These are phyloP conservation scores for Xanthoconium separans DNA, from an alignment of 1,284 basidiomycete genomes.

Conservation along the genomic window DNA sequence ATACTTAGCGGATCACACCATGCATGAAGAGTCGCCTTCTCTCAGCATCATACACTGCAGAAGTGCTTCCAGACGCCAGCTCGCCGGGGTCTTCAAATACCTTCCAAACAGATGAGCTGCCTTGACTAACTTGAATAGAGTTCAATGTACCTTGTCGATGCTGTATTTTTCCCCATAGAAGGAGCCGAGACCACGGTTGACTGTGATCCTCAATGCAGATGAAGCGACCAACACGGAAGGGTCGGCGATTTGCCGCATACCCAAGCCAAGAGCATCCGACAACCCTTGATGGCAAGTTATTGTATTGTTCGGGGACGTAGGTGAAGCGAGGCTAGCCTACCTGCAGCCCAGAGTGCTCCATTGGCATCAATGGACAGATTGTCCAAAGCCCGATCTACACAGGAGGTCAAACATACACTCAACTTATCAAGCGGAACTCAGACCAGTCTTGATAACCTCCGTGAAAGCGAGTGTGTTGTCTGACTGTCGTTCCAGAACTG, in stretches of 20 bases:
- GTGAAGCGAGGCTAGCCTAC: constrained; percentile 31
- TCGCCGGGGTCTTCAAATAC: constrained; percentile 65
- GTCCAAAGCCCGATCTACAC: constrained; percentile 48
- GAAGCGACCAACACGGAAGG: constrained; percentile 42
- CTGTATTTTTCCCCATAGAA: constrained; percentile 67
- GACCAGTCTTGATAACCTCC: constrained; percentile 48
- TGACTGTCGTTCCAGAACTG: constrained; percentile 51
- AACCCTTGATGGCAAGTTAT: constrained; percentile 25
- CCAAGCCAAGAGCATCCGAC: constrained; percentile 26
- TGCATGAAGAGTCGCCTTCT: constrained; percentile 53
- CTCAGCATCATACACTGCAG: constrained; percentile 50
- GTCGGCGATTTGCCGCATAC: constrained; percentile 39
- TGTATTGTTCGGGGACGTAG: constrained; percentile 1
- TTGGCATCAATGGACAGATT: constrained; percentile 56
- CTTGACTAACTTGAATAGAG: neutral
- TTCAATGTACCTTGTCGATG: constrained; percentile 50
- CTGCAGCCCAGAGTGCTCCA: constrained; percentile 58
- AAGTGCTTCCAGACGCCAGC: constrained; percentile 52
- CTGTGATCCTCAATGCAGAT: constrained; percentile 50
- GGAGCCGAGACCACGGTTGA: constrained; percentile 47
- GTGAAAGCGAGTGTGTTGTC: constrained; percentile 53
- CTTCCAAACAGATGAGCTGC: constrained; percentile 32
- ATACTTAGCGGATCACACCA: too few species aligned
- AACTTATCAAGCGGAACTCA: neutral
- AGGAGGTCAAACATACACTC: neutral